A percentile compares a stretch with the other conserved stretches of the same genome.
phyloP scores from a whole-genome alignment of 2,329 filamentous ascomycete genomes.

The Arthrobotrys conoides region DNA sequence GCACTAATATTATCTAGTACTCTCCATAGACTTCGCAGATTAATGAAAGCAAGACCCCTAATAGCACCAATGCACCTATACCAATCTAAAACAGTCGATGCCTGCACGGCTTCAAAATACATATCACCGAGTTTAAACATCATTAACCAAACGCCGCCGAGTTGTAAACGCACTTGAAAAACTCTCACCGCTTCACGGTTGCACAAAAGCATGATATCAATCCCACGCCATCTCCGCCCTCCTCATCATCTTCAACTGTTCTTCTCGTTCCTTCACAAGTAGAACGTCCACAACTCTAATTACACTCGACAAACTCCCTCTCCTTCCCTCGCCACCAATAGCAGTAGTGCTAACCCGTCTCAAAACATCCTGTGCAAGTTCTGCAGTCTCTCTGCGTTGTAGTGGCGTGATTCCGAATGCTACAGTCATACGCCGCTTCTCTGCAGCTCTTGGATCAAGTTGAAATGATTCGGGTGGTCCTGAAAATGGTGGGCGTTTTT shows the following conservation, averaged over 20 bases:
- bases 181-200: background rate
- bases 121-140: background rate
- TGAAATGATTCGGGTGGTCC: slow-evolving; percentile 27
- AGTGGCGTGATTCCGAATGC: slow-evolving; percentile 57
- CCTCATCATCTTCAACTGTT: slow-evolving; percentile 61
- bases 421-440: slow-evolving; percentile 54
- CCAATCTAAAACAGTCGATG: background rate
- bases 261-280: slow-evolving; percentile 62
- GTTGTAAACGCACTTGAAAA: background rate
- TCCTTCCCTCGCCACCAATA: slow-evolving; percentile 21
- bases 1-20: too few species aligned
- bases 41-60: background rate
- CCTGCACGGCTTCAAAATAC: background rate
- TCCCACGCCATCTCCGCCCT: slow-evolving; percentile 63
- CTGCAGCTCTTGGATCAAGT: slow-evolving; percentile 45
- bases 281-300: slow-evolving; percentile 62
- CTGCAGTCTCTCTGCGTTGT: slow-evolving; percentile 52
- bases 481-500: background rate
- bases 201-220: slow-evolving; percentile 29
- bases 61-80: background rate
- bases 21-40: too few species aligned
- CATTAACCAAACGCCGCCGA: background rate
- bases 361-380: slow-evolving; percentile 53
- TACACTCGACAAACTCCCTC: slow-evolving; percentile 58
- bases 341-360: slow-evolving; percentile 45